phyloP scores from a whole-genome alignment of 805 yeast species.

The Wickerhamiella musiphila region DNA sequence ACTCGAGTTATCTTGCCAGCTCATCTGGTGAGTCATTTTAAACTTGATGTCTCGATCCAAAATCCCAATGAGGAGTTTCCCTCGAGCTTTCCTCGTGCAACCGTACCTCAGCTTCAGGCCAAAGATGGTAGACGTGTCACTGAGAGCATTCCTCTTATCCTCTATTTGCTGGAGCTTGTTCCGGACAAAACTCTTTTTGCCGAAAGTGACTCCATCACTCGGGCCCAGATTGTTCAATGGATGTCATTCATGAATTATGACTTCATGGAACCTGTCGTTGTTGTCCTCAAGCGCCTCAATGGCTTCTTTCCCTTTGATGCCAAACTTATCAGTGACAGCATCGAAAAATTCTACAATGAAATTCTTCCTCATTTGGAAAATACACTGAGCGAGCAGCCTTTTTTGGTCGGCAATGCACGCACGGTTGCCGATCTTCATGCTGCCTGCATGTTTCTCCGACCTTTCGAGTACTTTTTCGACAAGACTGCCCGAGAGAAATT shows the following conservation, averaged over 20 bases:
- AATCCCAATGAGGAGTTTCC: no score
- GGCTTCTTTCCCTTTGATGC: constrained; percentile 68
- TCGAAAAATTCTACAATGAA: constrained; percentile 20
- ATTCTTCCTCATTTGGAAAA: constrained; percentile 17
- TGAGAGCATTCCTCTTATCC: no score
- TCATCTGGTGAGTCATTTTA: no score
- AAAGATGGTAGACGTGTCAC: no score
- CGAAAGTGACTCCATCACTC: not conserved
- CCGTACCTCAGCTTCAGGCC: no score
- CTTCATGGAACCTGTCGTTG: constrained; percentile 30
- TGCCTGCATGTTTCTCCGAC: constrained; percentile 34
- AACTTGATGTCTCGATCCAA: no score
- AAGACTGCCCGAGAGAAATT: constrained; percentile 41
- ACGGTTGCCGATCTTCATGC: constrained; percentile 48
- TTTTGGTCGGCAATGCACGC: constrained; percentile 50
- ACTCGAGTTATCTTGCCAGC: no score
- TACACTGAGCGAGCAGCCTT: constrained; percentile 43
- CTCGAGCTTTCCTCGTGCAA: no score
- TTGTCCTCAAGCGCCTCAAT: constrained; percentile 38
- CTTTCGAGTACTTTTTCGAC: constrained; percentile 44
- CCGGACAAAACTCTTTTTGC: no score
- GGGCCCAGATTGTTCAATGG: constrained; percentile 60
- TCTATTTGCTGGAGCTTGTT: no score
- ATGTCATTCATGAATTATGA: constrained; percentile 61
- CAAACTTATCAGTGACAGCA: constrained; percentile 38